Percentiles rank a stretch among this genome's conserved stretches.
Conservation (phyloP, 2,329 filamentous ascomycete species). For the Plectosphaerella sp. region DNA sequence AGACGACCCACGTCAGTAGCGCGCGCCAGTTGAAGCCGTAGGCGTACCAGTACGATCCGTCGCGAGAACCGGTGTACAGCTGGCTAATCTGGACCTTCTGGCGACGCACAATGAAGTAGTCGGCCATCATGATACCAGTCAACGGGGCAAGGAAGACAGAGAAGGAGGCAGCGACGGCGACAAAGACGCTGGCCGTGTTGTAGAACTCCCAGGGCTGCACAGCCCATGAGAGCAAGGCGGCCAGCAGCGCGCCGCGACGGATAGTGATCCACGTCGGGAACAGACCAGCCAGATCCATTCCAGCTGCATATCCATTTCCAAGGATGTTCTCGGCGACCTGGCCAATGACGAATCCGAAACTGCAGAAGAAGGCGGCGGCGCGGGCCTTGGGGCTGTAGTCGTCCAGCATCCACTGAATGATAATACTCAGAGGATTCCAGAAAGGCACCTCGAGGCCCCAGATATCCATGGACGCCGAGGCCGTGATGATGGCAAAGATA, state of each 20-base stretch:
- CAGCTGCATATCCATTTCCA: constrained; percentile 21
- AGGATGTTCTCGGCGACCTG: constrained; percentile 23
- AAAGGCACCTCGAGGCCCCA: constrained; percentile 16
- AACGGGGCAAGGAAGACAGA: constrained; percentile 22
- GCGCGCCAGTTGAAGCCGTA: constrained; percentile 17
- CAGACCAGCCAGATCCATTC: constrained; percentile 22
- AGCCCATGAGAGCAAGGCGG: constrained; percentile 16
- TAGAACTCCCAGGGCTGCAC: constrained; percentile 25
- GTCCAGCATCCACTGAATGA: constrained; percentile 21
- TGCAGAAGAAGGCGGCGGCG: constrained; percentile 22
- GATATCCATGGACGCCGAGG: constrained; percentile 20
- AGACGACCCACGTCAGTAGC: constrained; percentile 17
- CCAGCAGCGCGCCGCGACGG: constrained; percentile 19
- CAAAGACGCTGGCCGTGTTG: constrained; percentile 19
- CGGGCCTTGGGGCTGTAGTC: constrained; percentile 17
- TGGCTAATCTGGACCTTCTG: constrained; percentile 30
- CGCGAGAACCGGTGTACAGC: constrained; percentile 24
- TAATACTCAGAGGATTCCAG: constrained; percentile 20
- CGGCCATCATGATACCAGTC: constrained; percentile 22
- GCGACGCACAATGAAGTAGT: constrained; percentile 24
- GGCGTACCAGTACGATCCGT: constrained; percentile 31
- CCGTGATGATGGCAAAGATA: constrained; percentile 18
- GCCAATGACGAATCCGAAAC: constrained; percentile 19
- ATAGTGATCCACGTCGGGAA: constrained; percentile 21
- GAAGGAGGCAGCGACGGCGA: constrained; percentile 20